phyloP scores from a whole-genome alignment of 257 asterid species.

The Fraxinus excelsior region DNA sequence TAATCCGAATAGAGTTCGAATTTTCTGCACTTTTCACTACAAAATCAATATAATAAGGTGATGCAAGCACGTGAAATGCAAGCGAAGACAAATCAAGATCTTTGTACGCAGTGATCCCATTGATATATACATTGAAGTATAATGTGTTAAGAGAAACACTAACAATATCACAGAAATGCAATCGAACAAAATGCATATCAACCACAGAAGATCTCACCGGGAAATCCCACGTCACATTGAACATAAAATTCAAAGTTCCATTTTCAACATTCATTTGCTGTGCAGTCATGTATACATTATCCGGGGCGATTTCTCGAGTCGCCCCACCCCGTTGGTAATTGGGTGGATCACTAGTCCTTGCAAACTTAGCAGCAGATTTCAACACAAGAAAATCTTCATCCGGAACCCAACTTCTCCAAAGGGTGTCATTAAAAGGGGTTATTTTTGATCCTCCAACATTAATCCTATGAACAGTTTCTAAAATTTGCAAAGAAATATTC shows the following conservation, averaged over 20 bases:
- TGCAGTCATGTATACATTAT: conserved; percentile 39
- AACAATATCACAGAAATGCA: conserved; percentile 46
- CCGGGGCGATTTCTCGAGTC: conserved; percentile 39
- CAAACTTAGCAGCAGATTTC: conserved; percentile 25
- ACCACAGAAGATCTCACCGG: conserved; percentile 27
- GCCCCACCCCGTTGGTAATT: conserved; percentile 31
- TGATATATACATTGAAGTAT: conserved; percentile 37
- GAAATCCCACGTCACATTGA: conserved; percentile 38
- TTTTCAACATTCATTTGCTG: conserved; percentile 45
- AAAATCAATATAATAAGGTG: conserved; percentile 1
- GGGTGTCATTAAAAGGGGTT: conserved; percentile 38
- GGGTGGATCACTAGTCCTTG: conserved; percentile 28
- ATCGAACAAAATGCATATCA: conserved; percentile 31
- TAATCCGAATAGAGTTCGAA: background rate
- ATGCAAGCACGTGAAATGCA: background rate
- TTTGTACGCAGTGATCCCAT: conserved; percentile 8
- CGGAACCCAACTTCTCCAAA: conserved; percentile 42
- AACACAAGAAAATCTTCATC: conserved; percentile 35
- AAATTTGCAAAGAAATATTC: conserved; percentile 15
- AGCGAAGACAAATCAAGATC: background rate
- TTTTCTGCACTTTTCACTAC: conserved; percentile 1
- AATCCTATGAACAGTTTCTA: conserved; percentile 36
- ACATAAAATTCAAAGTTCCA: conserved; percentile 30
- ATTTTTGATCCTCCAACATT: conserved; percentile 38
- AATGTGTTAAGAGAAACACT: conserved; percentile 28